Evolutionary conservation across 2,329 filamentous ascomycete species (phyloP), one percentile per base, ranked within the genome.

Genomic region (Didymella exigua): DNA sequence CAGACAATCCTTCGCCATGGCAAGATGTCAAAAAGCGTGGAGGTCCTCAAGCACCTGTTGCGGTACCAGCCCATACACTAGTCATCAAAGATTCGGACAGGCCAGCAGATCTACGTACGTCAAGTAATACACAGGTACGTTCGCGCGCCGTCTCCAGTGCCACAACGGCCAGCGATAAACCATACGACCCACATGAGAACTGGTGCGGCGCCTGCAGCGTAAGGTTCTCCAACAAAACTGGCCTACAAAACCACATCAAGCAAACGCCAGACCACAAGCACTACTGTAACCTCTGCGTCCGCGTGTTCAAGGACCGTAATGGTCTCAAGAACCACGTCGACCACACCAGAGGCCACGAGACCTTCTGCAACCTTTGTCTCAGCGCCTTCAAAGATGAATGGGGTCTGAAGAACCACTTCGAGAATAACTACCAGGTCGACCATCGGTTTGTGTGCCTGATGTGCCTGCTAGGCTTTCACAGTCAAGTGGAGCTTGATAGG

Each of bases 221-320:
- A 21, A 63, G 58, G 36, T 66, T 72, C 18, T 29, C 56, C 2
- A 69, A 27, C 45, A 73, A 71, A 52, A 18, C 48, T 1, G 49
- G 62, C 6, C 56, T 74, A 0, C 46, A 66, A 24, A 57, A 41
- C 16, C 71, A 74, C 47, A 56, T 67, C 33, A 72, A 72, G 56
- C 60, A 66, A 18, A 44, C 51, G 7, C 57, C 59, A 5, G 57
- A 59, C 1, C 71, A 74, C 50, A 54, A 64, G 23, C 52, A 73
- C 54, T 74, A 71, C 51, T 74, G 71, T 56, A 73, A 72, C 41
- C 66, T 74, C 5, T 74, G 71, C 62, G 68, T 65, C 46, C 67
- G 70, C 24, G 62, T 73, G 0, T 74, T 74, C 46, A 68, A 68
- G 21, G 70, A 74, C 24, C 59, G 69, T 9, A 73, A 73, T 31